A percentile compares a stretch with the other conserved stretches of the same genome.
Conservation (phyloP, 2,329 filamentous ascomycete species). For the Pestalotiopsis sp. region DNA sequence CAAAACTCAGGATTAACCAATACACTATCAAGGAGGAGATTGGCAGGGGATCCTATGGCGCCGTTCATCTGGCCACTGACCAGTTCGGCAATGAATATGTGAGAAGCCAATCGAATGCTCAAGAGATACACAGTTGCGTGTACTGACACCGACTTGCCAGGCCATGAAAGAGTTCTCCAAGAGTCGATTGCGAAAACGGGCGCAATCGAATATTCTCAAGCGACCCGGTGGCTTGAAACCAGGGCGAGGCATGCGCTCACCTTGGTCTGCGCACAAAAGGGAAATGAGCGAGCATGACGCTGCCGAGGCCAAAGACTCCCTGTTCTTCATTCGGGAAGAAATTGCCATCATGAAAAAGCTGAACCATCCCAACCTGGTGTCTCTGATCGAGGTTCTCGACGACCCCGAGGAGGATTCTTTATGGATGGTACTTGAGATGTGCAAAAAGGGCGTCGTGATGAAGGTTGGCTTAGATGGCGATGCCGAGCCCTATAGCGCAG, state of each 20-base stretch:
- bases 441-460: constrained; percentile 97
- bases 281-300: constrained; percentile 45
- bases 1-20: constrained; percentile 90
- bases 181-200: constrained; percentile 82
- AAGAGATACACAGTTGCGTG: not conserved
- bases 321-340: constrained; percentile 91
- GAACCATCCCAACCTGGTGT: constrained; percentile 91
- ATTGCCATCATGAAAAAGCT: constrained; percentile 99
- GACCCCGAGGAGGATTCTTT: constrained; percentile 94
- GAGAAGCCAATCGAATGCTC: constrained; percentile 32
- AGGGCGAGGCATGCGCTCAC: constrained; percentile 28
- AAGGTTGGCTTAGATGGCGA: constrained; percentile 86
- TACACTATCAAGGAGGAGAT: constrained; percentile 95
- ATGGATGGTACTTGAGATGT: constrained; percentile 99
- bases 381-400: constrained; percentile 90
- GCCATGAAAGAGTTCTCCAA: constrained; percentile 99
- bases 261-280: constrained; percentile 28
- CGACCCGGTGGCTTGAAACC: constrained; percentile 47
- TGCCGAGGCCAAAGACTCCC: constrained; percentile 68
- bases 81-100: constrained; percentile 94
- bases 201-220: constrained; percentile 82
- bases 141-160: constrained; percentile 46
- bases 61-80: constrained; percentile 87
- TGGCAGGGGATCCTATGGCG: constrained; percentile 92
- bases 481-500: constrained; percentile 80